Base-by-base conservation (phyloP, 31 red algal genomes). In the Bonnemaisonia californica region DNA sequence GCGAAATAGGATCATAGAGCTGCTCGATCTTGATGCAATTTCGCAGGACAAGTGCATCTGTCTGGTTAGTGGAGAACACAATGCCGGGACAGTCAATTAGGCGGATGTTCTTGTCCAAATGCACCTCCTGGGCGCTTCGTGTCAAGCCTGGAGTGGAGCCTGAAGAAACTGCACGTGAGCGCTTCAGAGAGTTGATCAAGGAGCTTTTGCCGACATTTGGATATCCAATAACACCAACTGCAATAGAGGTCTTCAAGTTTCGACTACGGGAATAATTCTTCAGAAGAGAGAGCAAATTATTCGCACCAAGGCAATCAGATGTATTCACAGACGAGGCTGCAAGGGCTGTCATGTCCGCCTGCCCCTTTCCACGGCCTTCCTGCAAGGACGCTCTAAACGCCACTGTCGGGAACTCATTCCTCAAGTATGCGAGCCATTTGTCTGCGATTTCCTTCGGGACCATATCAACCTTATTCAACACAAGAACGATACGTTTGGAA, bases 401-500 rank as follows among this genome's bases (percentile, higher is more conserved):
- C 31, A 99, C 65, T 0, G 97, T 96, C 0, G 93, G 97, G 69
- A 90, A 90, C 22, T 96, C 93, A 77, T 89, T 92, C 39, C 93
- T 65, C 62, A 99, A 72, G 64, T 90, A 89, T 19, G 88, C 76
- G 3, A 96, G 60, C 97, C 97, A 99, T 30, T 82, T 90, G 31
- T 85, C 84, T 4, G 89, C 76, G 34, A 95, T 84, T 4, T 94
- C 80, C 38, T 80, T 84, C 28, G 97, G 97, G 23, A 99, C 84
- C 90, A 99, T 84, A 69, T 99, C 97, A 32, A 93, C 84, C 81
- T 99, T 99, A 86, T 95, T 99, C 62, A 99, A 62, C 31, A 99
- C 87, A 26, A 99, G 88, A 24, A 99, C 60, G 31, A 99, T 77
- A 29, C 97, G 80, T 62, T 99, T 99, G 3, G 71, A 42, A 5